Conservation (phyloP, 2,329 filamentous ascomycete genomes). For the Arthrobotrys iridis region DNA sequence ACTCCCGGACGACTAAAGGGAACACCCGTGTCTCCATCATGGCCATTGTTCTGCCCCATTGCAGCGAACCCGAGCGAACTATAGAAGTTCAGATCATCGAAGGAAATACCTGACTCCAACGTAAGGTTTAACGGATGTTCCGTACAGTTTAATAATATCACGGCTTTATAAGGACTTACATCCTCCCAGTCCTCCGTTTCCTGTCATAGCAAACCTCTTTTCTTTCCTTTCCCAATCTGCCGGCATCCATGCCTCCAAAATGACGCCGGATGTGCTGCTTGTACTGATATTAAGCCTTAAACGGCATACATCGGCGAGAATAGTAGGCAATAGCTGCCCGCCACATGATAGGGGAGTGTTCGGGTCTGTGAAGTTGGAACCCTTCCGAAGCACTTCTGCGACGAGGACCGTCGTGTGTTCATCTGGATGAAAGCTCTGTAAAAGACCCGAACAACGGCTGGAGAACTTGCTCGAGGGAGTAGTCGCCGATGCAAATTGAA, state of each 20-base stretch:
- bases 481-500: constrained; percentile 2
- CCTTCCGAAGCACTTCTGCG: constrained; percentile 15
- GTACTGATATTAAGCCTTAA: constrained; percentile 36
- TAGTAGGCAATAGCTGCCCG: neutral
- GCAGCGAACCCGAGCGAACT: constrained; percentile 30
- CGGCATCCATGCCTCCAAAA: constrained; percentile 44
- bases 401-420: constrained; percentile 21
- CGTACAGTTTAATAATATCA: neutral
- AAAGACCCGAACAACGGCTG: constrained; percentile 19
- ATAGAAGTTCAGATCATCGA: constrained; percentile 23
- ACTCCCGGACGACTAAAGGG: constrained; percentile 49
- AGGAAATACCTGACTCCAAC: constrained; percentile 11
- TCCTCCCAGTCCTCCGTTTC: constrained; percentile 27
- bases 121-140: neutral
- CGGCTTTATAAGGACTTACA: constrained; percentile 30
- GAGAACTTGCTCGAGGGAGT: neutral
- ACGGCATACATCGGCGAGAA: constrained; percentile 33
- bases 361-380: constrained; percentile 31
- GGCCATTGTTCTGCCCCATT: constrained; percentile 47
- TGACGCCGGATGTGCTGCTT: constrained; percentile 27
- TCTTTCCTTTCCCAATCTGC: constrained; percentile 36
- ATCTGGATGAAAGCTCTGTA: constrained; percentile 25
- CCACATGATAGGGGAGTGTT: constrained; percentile 4
- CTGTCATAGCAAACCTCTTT: constrained; percentile 34
- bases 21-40: constrained; percentile 36